Evolutionary conservation across 768 basidiomycete genomes (phyloP).

Genomic region (Podaxis sp.): DNA sequence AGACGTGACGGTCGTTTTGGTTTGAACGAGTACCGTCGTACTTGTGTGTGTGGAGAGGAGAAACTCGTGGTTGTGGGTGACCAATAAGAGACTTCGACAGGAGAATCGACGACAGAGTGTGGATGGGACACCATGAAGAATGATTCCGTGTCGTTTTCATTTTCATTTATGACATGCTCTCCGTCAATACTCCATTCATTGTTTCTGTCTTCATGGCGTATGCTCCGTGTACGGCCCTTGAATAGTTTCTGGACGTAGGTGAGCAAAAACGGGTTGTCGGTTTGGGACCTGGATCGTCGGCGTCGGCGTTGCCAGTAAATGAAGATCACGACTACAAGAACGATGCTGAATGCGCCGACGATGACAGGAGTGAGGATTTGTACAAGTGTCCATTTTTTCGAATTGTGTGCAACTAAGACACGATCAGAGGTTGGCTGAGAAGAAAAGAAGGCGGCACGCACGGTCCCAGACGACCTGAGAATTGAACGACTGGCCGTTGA

Average conservation of each 20-base stretch:
- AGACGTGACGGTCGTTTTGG: slow-evolving; percentile 2
- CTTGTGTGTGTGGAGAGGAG: neutral
- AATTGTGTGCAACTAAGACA: slow-evolving; percentile 2
- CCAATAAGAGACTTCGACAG: slow-evolving; percentile 5
- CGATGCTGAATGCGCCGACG: slow-evolving; percentile 15
- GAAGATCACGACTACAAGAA: slow-evolving; percentile 17
- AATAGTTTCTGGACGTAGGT: slow-evolving; percentile 3
- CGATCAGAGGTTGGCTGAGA: neutral
- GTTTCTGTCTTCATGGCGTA: slow-evolving; percentile 11
- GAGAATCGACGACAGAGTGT: slow-evolving; percentile 4
- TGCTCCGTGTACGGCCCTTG: slow-evolving; percentile 8
- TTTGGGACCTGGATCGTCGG: neutral
- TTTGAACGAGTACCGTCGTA: neutral
- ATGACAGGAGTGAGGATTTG: slow-evolving; percentile 23
- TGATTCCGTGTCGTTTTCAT: slow-evolving; percentile 11
- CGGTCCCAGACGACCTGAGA: neutral
- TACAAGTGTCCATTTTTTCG: slow-evolving; percentile 21
- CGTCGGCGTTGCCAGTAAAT: slow-evolving; percentile 13
- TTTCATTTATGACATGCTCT: neutral
- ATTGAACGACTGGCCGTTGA: neutral
- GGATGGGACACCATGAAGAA: slow-evolving; percentile 10
- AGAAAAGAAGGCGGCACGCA: neutral
- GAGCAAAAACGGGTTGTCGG: neutral
- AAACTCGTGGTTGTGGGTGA: neutral
- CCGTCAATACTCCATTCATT: slow-evolving; percentile 21